phyloP scores from a whole-genome alignment of 164 flowering plant species.

The Brasenia schreberi region DNA sequence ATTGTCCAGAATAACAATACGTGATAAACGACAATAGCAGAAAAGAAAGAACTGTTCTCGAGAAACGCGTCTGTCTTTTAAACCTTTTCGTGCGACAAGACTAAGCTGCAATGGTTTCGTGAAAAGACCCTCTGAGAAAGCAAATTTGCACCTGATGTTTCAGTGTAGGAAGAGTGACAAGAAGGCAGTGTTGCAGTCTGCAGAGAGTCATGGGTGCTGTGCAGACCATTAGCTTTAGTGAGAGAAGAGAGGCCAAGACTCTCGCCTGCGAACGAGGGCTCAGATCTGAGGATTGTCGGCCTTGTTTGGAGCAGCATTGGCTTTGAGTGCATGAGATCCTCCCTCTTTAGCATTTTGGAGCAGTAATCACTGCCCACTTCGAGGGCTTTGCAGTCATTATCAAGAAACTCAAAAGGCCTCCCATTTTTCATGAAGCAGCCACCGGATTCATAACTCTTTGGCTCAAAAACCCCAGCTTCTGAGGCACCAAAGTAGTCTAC shows the following conservation, averaged over 20 bases:
- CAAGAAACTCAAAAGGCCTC: conserved; percentile 14
- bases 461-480: conserved; percentile 15
- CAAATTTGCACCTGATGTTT: conserved; percentile 30
- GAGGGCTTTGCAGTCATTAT: conserved; percentile 18
- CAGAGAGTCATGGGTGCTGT: background rate
- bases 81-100: background rate
- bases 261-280: conserved; percentile 24
- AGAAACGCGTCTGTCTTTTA: background rate
- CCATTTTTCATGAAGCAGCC: conserved; percentile 14
- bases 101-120: background rate
- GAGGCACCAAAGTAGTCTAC: conserved; percentile 17
- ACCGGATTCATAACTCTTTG: background rate
- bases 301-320: conserved; percentile 29
- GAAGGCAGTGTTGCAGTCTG: conserved; percentile 21
- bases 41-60: too few species aligned
- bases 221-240: conserved; percentile 5
- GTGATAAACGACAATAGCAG: too few species aligned
- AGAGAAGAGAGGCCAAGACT: conserved; percentile 18
- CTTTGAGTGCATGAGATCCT: conserved; percentile 24
- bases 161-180: conserved; percentile 20
- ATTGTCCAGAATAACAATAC: too few species aligned
- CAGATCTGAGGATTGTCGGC: conserved; percentile 31
- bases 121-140: background rate
- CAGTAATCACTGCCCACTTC: conserved; percentile 5
- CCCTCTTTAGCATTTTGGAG: conserved; percentile 41